Conservation (phyloP, 768 basidiomycete genomes). For the Rhodotorula taiwanensis region DNA sequence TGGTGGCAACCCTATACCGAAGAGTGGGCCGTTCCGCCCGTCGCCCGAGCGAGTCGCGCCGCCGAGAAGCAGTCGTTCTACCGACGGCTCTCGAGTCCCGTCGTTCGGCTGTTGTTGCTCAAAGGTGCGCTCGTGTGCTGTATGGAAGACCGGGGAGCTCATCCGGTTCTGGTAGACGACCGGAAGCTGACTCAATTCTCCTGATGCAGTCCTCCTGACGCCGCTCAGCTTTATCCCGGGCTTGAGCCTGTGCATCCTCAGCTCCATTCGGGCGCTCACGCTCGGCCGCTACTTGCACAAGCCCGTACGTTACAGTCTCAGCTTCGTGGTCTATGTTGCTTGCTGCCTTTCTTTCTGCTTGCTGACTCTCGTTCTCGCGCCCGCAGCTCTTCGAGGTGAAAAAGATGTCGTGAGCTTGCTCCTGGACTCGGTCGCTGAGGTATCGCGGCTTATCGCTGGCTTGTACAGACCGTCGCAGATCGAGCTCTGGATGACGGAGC, state of each 20-base stretch:
- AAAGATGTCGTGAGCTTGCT: slow-evolving; percentile 41
- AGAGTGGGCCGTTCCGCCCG: slow-evolving; percentile 39
- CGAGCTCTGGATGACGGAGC: slow-evolving; percentile 40
- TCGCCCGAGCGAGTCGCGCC: slow-evolving; percentile 33
- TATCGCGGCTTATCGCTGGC: too few species aligned
- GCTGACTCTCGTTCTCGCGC: too few species aligned
- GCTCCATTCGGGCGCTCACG: slow-evolving; percentile 42
- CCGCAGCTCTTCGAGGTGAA: slow-evolving; percentile 48
- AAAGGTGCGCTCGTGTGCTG: slow-evolving; percentile 37
- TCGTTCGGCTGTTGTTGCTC: slow-evolving; percentile 28
- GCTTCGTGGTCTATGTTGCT: too few species aligned
- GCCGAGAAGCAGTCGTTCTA: slow-evolving; percentile 34
- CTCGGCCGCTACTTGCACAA: slow-evolving; percentile 44
- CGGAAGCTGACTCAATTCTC: background rate
- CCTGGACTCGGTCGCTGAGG: background rate
- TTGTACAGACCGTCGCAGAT: slow-evolving; percentile 28
- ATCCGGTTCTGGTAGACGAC: too few species aligned
- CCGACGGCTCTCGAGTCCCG: slow-evolving; percentile 21
- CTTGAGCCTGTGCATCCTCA: slow-evolving; percentile 28
- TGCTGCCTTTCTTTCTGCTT: too few species aligned
- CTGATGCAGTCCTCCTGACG: slow-evolving; percentile 35
- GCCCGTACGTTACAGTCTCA: slow-evolving; percentile 39
- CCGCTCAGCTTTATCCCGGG: slow-evolving; percentile 40
- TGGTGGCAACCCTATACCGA: slow-evolving; percentile 41
- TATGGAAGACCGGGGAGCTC: too few species aligned